Conservation (phyloP, 31 red algal genomes). For the Asparagopsis taxiformis region DNA sequence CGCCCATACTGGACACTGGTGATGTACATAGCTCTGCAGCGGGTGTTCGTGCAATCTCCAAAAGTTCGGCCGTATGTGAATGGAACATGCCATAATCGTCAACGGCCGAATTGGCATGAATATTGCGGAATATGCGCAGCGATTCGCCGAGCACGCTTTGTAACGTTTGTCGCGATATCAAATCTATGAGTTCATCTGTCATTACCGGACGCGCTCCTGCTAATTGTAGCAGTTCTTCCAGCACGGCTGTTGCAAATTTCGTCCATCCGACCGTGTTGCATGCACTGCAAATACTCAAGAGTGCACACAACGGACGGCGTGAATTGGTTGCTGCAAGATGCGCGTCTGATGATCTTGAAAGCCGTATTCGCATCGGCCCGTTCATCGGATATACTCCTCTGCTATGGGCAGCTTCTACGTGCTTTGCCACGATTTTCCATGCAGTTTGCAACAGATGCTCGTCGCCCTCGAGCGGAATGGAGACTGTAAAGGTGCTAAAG, state of each 20-base stretch:
- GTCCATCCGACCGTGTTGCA: neutral
- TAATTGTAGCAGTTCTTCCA: neutral
- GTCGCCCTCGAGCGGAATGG: neutral
- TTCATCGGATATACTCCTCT: neutral
- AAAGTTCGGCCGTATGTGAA: neutral
- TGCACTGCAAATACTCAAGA: neutral
- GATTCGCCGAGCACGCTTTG: neutral
- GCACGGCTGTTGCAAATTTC: neutral
- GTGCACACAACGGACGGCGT: neutral
- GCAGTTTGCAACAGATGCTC: neutral
- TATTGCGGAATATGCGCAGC: neutral
- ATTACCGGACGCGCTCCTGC: neutral
- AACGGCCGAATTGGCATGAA: neutral
- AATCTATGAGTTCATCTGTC: neutral
- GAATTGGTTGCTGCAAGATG: neutral
- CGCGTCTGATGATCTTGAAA: neutral
- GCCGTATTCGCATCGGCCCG: neutral
- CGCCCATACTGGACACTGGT: neutral
- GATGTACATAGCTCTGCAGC: neutral
- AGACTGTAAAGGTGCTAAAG: neutral
- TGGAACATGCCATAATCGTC: neutral
- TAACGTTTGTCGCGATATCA: neutral
- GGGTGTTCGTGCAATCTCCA: neutral
- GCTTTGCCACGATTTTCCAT: neutral
- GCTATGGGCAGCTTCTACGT: neutral